Evolutionary conservation across 495 filamentous ascomycete species (phyloP).

Genomic region (Podospora conica): DNA sequence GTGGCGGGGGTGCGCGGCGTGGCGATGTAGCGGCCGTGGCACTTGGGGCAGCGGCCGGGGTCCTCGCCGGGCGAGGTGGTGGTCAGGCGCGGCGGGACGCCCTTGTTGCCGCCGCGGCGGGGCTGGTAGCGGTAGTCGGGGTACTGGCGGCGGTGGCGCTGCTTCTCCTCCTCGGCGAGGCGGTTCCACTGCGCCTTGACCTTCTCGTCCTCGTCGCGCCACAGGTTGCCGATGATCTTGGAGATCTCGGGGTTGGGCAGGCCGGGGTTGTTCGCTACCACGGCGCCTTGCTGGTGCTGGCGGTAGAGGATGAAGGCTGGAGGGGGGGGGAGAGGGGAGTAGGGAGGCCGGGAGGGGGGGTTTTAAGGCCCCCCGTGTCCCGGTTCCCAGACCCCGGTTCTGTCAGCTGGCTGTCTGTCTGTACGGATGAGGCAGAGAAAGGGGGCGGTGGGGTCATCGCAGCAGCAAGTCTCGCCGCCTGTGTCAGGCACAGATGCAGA

Average conservation of each 20-base stretch:
- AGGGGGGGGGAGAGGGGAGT: background rate
- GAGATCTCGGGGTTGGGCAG: slow-evolving; percentile 96
- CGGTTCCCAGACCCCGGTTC: background rate
- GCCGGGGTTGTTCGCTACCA: slow-evolving; percentile 77
- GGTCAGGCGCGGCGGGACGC: slow-evolving; percentile 20
- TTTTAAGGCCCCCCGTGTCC: background rate
- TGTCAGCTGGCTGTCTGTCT: background rate
- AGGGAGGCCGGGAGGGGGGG: background rate
- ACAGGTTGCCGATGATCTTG: slow-evolving; percentile 94
- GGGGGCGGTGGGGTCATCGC: background rate
- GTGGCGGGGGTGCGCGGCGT: slow-evolving; percentile 50
- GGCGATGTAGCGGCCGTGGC: slow-evolving; percentile 56
- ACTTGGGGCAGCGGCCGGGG: slow-evolving; percentile 52
- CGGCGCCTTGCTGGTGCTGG: slow-evolving; percentile 79
- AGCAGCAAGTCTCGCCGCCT: background rate
- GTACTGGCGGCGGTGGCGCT: slow-evolving; percentile 82
- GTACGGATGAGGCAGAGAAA: background rate
- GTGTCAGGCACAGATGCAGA: background rate
- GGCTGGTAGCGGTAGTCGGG: slow-evolving; percentile 94
- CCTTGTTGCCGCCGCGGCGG: slow-evolving; percentile 56
- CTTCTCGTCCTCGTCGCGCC: slow-evolving; percentile 68
- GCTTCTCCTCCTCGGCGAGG: slow-evolving; percentile 92
- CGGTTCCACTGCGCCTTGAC: slow-evolving; percentile 82
- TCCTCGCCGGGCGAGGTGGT: slow-evolving; percentile 35
- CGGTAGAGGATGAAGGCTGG: slow-evolving; percentile 96